These are phyloP conservation scores for Fusarium goolgardi DNA, from an alignment of 2,329 filamentous ascomycete species.

Conservation along the genomic window DNA sequence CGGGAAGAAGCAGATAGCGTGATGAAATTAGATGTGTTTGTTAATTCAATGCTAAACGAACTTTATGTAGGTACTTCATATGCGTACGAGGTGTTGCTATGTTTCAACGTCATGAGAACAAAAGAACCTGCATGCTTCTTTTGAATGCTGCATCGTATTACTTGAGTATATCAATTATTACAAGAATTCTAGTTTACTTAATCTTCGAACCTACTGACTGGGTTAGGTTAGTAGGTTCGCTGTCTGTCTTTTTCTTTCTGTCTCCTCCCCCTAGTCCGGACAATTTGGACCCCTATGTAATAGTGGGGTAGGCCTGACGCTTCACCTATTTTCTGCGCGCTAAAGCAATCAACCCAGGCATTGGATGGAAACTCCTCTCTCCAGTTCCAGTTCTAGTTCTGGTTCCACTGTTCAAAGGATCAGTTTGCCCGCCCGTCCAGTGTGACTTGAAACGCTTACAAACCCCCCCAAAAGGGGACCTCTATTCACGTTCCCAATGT, in stretches of 20 bases:
- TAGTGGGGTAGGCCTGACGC: constrained; percentile 29
- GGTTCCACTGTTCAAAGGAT: constrained; percentile 28
- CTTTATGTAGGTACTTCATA: background rate
- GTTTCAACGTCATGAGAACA: background rate
- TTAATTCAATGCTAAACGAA: constrained; percentile 1
- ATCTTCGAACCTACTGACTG: background rate
- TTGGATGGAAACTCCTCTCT: background rate
- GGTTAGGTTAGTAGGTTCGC: no score
- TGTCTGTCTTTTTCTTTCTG: background rate
- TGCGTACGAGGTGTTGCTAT: background rate
- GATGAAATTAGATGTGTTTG: constrained; percentile 10
- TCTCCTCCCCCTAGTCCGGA: background rate
- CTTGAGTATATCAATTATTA: background rate
- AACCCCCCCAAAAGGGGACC: background rate
- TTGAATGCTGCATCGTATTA: background rate
- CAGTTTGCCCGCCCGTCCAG: constrained; percentile 32
- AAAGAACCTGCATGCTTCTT: background rate
- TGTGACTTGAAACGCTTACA: constrained; percentile 36
- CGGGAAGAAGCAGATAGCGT: constrained; percentile 8
- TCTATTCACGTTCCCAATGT: background rate
- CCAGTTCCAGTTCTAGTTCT: background rate
- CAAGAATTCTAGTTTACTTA: background rate
- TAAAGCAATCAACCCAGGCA: constrained; percentile 14
- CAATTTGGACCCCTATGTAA: constrained; percentile 37
- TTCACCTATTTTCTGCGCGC: constrained; percentile 36